Conservation (phyloP, 1,284 basidiomycete genomes). For the Cryptococcus sp. region DNA sequence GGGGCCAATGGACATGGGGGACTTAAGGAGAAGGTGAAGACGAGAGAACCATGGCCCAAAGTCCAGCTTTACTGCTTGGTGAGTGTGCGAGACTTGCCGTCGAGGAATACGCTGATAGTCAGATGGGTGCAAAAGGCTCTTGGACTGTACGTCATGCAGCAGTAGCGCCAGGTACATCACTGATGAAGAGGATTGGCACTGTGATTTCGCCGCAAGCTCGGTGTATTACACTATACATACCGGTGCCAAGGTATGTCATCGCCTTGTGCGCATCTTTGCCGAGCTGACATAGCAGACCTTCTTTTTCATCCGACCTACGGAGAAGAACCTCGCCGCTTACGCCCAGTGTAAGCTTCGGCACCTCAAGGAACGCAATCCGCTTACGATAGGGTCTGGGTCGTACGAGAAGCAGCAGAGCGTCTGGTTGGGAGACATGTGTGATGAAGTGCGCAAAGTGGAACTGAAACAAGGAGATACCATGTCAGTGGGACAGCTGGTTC, state of each 20-base stretch:
- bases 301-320: conserved; percentile 88
- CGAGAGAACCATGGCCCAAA: conserved; percentile 64
- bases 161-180: neutral
- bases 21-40: conserved; percentile 11
- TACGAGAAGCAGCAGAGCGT: conserved; percentile 71
- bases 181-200: conserved; percentile 75
- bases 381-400: conserved; percentile 60
- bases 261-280: neutral
- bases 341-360: conserved; percentile 36
- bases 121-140: conserved; percentile 54
- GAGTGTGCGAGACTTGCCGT: conserved; percentile 53
- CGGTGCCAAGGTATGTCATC: conserved; percentile 62
- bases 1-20: conserved; percentile 12
- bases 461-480: conserved; percentile 83
- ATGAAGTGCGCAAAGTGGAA: conserved; percentile 80
- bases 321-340: conserved; percentile 73
- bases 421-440: conserved; percentile 78
- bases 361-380: neutral
- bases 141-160: conserved; percentile 67
- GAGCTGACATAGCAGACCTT: conserved; percentile 55
- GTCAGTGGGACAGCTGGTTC: conserved; percentile 42
- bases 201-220: conserved; percentile 91
- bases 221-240: conserved; percentile 87
- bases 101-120: conserved; percentile 19
- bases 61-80: conserved; percentile 95